A percentile compares a stretch with the other conserved stretches of the same genome.
Conservation (phyloP, 2,329 filamentous ascomycete species). For the Amphichorda felina region DNA sequence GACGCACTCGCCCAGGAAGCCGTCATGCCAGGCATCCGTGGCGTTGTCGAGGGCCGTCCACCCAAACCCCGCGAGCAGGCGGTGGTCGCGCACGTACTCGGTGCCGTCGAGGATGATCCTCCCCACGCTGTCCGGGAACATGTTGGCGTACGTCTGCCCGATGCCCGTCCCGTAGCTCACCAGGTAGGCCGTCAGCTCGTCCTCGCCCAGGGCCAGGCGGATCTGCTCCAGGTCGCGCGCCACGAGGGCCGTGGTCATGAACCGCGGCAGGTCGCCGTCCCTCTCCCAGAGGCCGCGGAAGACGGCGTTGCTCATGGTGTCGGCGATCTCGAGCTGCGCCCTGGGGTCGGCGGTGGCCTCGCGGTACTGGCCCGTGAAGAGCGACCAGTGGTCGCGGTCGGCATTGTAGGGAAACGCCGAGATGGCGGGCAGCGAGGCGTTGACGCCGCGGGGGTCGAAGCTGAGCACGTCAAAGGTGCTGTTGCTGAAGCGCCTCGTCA, state of each 20-base stretch:
- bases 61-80: constrained; percentile 31
- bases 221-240: constrained; percentile 37
- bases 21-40: too few relatives aligned
- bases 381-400: constrained; percentile 32
- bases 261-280: constrained; percentile 31
- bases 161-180: constrained; percentile 42
- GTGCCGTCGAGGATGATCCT: constrained; percentile 36
- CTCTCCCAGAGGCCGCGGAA: constrained; percentile 29
- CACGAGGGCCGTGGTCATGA: constrained; percentile 32
- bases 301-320: constrained; percentile 32
- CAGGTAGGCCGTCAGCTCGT: constrained; percentile 32
- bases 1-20: constrained; percentile 37
- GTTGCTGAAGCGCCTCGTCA: constrained; percentile 25
- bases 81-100: constrained; percentile 32
- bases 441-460: constrained; percentile 34
- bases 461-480: constrained; percentile 31
- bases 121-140: constrained; percentile 36
- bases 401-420: constrained; percentile 33
- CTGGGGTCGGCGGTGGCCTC: constrained; percentile 20
- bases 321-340: constrained; percentile 26
- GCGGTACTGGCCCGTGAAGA: constrained; percentile 24
- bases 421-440: constrained; percentile 12
- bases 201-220: constrained; percentile 29
- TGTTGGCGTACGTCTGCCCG: constrained; percentile 36
- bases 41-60: constrained; percentile 31